Evolutionary conservation across 2,329 filamentous ascomycete species (phyloP), one percentile per base, ranked within the genome.

Genomic region (Aspergillus persii): DNA sequence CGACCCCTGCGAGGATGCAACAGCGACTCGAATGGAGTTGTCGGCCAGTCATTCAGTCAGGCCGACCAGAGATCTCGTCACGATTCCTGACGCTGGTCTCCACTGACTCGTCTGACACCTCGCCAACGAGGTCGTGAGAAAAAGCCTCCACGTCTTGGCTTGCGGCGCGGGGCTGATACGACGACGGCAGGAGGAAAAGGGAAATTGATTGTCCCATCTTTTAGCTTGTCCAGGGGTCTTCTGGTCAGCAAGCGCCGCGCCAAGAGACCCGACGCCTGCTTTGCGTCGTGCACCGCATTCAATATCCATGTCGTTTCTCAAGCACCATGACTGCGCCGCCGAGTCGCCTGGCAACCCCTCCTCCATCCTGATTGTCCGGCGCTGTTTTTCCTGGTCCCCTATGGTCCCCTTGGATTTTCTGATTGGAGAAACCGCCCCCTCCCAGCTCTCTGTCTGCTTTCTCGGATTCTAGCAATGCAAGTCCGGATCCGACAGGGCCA

Each of bases 201-300:
- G 56, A 41, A 41, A n/a, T 41, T 50, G 50, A 44, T 47, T 27
- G 44, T 47, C 44, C 44, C 18, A 47, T n/a, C 15, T 41, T 41
- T 41, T 41, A n/a, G 36, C 36, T 41, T 15, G 36, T 41, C 1
- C 36, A 41, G 36, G 36, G 36, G 36, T 41, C 15, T 50, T 47
- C 31, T 57, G 47, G 48, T 50, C 60, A 63, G 65, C 65, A 74
- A 71, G 69, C 70, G 69, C 71, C 66, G 63, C 61, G 71, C 72
- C 69, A 74, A 74, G 72, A 59, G 29, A 61, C 63, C 66, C 58
- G 62, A 63, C 66, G 60, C 36, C 36, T 12, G 36, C 12, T 15
- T 41, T 41, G 36, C 36, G 36, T 41, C 36, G 36, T 41, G 36
- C 36, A 63, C 63, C 59, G 61, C 53, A 61, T 66, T 52, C 52